These are phyloP conservation scores for Scytalidium lignicola DNA, from an alignment of 2,329 filamentous ascomycete species.

Conservation along the genomic window DNA sequence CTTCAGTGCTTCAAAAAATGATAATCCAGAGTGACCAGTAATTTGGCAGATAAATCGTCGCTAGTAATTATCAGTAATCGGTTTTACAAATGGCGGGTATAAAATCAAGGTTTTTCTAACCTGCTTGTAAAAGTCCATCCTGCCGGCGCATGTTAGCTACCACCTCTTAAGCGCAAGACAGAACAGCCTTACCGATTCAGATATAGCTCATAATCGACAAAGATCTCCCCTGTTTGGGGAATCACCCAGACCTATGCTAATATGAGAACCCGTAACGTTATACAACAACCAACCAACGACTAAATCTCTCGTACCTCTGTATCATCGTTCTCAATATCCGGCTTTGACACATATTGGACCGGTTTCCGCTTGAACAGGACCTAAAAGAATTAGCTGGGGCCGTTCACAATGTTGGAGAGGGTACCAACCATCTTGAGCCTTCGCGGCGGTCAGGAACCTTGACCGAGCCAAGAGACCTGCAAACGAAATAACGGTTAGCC, in stretches of 20 bases:
- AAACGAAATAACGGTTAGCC: constrained; percentile 16
- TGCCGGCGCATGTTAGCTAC: constrained; percentile 37
- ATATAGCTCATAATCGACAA: constrained; percentile 83
- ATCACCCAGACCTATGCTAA: constrained; percentile 82
- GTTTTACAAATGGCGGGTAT: constrained; percentile 1
- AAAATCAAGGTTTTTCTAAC: constrained; percentile 39
- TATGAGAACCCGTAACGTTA: constrained; percentile 13
- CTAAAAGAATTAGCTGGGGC: constrained; percentile 39
- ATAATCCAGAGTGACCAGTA: constrained; percentile 84
- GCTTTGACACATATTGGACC: constrained; percentile 71
- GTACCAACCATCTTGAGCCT: constrained; percentile 22
- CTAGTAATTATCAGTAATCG: constrained; percentile 20
- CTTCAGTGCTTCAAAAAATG: constrained; percentile 86
- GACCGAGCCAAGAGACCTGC: constrained; percentile 15
- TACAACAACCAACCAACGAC: constrained; percentile 13
- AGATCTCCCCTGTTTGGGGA: constrained; percentile 82
- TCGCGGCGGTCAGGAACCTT: constrained; percentile 9
- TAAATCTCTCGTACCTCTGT: constrained; percentile 60
- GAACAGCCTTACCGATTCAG: constrained; percentile 61
- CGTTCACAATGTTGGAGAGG: not conserved
- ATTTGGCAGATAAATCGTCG: constrained; percentile 93
- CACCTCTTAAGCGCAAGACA: constrained; percentile 2
- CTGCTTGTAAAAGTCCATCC: constrained; percentile 92
- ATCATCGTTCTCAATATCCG: constrained; percentile 72
- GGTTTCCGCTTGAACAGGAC: constrained; percentile 96